A percentile compares a stretch with the other conserved stretches of the same genome.
phyloP scores from a whole-genome alignment of 768 basidiomycete genomes.

The Cyathus striatus region DNA sequence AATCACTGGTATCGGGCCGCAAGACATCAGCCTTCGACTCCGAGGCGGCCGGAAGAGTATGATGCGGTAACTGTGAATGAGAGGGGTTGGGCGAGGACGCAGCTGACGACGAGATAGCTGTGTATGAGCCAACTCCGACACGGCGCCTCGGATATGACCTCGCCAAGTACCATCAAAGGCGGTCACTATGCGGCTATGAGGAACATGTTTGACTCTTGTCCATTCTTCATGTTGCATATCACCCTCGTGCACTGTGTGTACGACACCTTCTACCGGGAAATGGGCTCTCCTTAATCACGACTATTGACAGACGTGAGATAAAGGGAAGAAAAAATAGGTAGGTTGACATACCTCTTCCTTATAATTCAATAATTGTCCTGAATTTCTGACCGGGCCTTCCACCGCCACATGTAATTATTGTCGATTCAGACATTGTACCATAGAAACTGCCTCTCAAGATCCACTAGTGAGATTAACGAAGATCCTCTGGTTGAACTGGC shows the following conservation, averaged over 20 bases:
- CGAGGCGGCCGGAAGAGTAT: slow-evolving; percentile 27
- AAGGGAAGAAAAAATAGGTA: slow-evolving; percentile 1
- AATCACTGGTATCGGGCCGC: slow-evolving; percentile 42
- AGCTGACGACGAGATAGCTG: slow-evolving; percentile 31
- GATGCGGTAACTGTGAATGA: slow-evolving; percentile 33
- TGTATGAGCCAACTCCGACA: slow-evolving; percentile 42
- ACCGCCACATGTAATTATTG: slow-evolving; percentile 76
- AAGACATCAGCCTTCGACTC: slow-evolving; percentile 41
- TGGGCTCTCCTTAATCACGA: slow-evolving; percentile 90
- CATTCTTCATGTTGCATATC: slow-evolving; percentile 62
- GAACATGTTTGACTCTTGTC: slow-evolving; percentile 90
- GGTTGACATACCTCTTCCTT: slow-evolving; percentile 78
- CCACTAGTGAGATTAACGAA: slow-evolving; percentile 73
- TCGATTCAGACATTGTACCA: slow-evolving; percentile 76
- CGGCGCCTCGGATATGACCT: slow-evolving; percentile 71
- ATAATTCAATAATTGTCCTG: slow-evolving; percentile 85
- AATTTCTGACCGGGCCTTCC: slow-evolving; percentile 57
- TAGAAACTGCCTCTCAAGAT: slow-evolving; percentile 90
- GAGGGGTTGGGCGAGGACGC: slow-evolving; percentile 45
- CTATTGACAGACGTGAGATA: too few species aligned
- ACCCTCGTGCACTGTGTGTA: slow-evolving; percentile 74
- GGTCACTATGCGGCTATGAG: slow-evolving; percentile 69
- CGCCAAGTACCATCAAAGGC: slow-evolving; percentile 89
- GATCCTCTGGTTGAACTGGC: slow-evolving; percentile 83
- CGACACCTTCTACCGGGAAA: slow-evolving; percentile 82